Evolutionary conservation across 192 early-diverging fungal genomes (phyloP), one percentile per base, ranked within the genome.

Genomic region (Coemansia sp.): DNA sequence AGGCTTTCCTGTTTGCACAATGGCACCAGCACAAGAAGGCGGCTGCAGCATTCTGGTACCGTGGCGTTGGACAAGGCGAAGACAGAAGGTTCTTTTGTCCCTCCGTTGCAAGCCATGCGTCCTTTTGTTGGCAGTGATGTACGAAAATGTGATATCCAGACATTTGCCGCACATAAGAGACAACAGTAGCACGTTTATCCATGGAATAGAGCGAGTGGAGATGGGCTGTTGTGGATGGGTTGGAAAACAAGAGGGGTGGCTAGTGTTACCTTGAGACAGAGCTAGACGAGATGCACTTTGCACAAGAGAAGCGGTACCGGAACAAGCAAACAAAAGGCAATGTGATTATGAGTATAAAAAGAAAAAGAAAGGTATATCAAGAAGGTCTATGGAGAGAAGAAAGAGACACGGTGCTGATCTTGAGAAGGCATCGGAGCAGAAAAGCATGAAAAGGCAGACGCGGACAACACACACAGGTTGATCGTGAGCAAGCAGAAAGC

Each of bases 381-480:
- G 8, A 54, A 53, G 11, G 19, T 26, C 19, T 26, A 54, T 12
- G 21, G 7, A 13, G 7, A 13, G 52, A 19, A 54, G 52, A 54
- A 54, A 54, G 52, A 54, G 52, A 54, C 52, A 54, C 21, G 21
- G 21, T 54, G 52, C 52, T 54, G 52, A 54, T 54, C 52, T 50
- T 50, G 48, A 44, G 13, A 26, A 26, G 26, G 26, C 26, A 26
- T 26, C 26, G 26, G 26, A 26, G 26, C 26, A 26, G 26, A 26
- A 26, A 26, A 26, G 26, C 26, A 26, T 26, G 3, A 26, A 26
- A 26, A 26, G 3, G 26, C 26, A 26, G 26, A 26, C 26, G 26
- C 26, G 26, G 26, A 26, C 26, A 26, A 26, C 26, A 26, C 26
- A 26, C 26, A 26, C 26, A 26, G 26, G 26, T 26, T 26, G 26